Evolutionary conservation across 1,284 basidiomycete species (phyloP), one percentile per base, ranked within the genome.

Genomic region (Papiliotrema laurentii): DNA sequence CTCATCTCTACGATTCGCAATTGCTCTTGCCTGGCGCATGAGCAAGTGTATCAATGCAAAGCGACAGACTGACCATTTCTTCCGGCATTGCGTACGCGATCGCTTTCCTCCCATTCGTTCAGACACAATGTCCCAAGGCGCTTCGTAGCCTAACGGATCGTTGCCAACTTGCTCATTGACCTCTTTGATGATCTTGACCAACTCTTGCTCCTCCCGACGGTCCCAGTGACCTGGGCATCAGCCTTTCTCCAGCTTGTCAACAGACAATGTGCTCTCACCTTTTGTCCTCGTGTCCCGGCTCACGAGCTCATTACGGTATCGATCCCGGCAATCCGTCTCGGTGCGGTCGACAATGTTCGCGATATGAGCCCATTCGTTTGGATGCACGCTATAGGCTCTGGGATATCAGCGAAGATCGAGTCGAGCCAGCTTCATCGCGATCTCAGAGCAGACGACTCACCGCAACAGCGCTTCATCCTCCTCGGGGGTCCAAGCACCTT

Each of bases 281-380:
- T 34, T 42, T 1, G 47, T 31, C 10, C 62, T 53, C 14, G 47
- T 51, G 24, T 55, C 46, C 0, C 40, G 35, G 21, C 50, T 40
- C 36, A 40, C 44, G 3, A 68, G 56, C 45, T 65, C 55, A 27
- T 64, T 60, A 28, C 45, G 54, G 47, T 59, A 72, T 21, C 68
- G 49, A 48, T 68, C 65, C 25, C 68, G 43, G 50, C 68, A 70
- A 49, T 69, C 69, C 21, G 50, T 38, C 38, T 63, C 60, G 3
- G 64, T 60, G 24, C 69, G 48, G 27, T 64, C 66, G 18, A 72
- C 64, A 5, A 56, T 45, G 1, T 49, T 47, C 1, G 64, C 60
- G 24, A 72, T 64, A 47, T 61, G 66, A 16, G 49, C 47, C 69
- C 69, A 72, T 47, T 60, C 46, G 22, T 57, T 56, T 1, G 63